Base-by-base conservation (phyloP, 495 filamentous ascomycete genomes). In the Gamarada debralockiae region DNA sequence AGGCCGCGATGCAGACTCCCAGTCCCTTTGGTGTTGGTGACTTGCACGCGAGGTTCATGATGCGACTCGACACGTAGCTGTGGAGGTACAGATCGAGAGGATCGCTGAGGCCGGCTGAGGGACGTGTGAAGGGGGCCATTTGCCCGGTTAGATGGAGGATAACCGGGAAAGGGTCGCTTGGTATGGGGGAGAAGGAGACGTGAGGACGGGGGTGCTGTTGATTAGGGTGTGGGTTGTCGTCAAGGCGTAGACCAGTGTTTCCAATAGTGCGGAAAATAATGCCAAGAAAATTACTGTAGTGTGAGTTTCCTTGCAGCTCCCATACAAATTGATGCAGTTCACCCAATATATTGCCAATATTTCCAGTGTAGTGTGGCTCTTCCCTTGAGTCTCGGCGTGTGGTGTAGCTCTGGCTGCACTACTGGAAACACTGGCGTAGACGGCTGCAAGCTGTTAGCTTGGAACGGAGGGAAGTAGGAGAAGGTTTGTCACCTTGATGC, bases 61-160 rank as follows among this genome's bases (percentile, higher is more conserved):
- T 75, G 3, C 90, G 87, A 5, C 85, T 84, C 48, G 82, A 86
- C 46, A 92, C 82, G 63, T 92, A 93, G 61, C 89, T 88, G 66
- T 96, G 91, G 3, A 96, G 80, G 62, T 96, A 95, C 50, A 87
- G 79, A 50, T 93, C 87, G 7, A 89, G 70, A 0, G 83, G 75
- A 51, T 90, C 84, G 8, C 42, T 25, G 12, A 60, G 53, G 7
- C 17, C 23, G 13, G 81, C 77, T 61, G 17, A 85, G 76, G 52
- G 52, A 76, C 74, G 14, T 69, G 73, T 61, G 83, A 93, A 34
- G 81, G 86, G 20, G 78, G 87, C 83, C 92, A 89, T 55, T 83
- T 80, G 36, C 0, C 90, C 91, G 57, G 95, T 89, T 85, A 95
- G 91, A 39, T 91, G 91, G 0, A 96, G 75, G 56, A 86, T 82